A percentile compares a stretch with the other conserved stretches of the same genome.
phyloP scores from a whole-genome alignment of 495 filamentous ascomycete genomes.

The Aspergillus egyptiacus region DNA sequence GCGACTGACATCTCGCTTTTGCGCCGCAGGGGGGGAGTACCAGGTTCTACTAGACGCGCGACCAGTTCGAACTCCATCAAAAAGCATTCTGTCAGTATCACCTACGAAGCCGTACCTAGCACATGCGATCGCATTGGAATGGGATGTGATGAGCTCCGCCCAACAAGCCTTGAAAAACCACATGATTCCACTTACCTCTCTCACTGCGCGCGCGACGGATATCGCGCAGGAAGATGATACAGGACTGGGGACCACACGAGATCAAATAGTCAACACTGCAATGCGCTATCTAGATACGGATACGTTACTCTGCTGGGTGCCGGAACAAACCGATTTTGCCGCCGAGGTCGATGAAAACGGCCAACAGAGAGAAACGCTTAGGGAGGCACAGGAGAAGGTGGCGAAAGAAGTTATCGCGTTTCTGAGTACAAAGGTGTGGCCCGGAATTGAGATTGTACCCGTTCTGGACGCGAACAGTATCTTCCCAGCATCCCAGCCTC shows the following conservation, averaged over 20 bases:
- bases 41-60: slow-evolving; percentile 75
- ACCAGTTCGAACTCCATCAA: slow-evolving; percentile 70
- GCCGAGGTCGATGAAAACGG: slow-evolving; percentile 27
- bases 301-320: slow-evolving; percentile 88
- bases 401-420: slow-evolving; percentile 63
- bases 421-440: slow-evolving; percentile 74
- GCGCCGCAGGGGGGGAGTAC: slow-evolving; percentile 47
- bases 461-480: slow-evolving; percentile 69
- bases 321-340: slow-evolving; percentile 41
- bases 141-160: slow-evolving; percentile 75
- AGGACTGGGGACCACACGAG: slow-evolving; percentile 39
- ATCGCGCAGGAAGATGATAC: slow-evolving; percentile 62
- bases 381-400: slow-evolving; percentile 63
- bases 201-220: slow-evolving; percentile 73
- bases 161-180: slow-evolving; percentile 73
- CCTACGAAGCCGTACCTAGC: slow-evolving; percentile 73
- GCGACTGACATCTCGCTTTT: not conserved
- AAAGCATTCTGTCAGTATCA: slow-evolving; percentile 66
- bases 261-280: slow-evolving; percentile 56
- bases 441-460: slow-evolving; percentile 68
- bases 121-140: slow-evolving; percentile 81
- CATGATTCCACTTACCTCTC: slow-evolving; percentile 83
- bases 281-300: slow-evolving; percentile 90
- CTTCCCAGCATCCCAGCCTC: slow-evolving; percentile 61
- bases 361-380: slow-evolving; percentile 47